Evolutionary conservation across 345 rosid species (phyloP).

Genomic region (Cardiospermum halicacabum): DNA sequence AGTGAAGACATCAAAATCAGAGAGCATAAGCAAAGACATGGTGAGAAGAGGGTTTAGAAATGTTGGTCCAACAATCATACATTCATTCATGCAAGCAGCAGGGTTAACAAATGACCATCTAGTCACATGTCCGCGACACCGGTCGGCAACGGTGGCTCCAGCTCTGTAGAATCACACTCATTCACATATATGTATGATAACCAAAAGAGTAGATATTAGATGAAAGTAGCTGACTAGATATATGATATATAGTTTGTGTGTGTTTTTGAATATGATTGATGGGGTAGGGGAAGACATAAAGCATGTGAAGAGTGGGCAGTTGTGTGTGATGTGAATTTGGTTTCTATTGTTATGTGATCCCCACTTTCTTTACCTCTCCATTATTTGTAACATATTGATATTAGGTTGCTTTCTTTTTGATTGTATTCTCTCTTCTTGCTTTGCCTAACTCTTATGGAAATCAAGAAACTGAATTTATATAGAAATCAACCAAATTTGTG

Average conservation of each 20-base stretch:
- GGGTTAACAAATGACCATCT: slow-evolving; percentile 61
- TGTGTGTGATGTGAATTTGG: slow-evolving; percentile 2
- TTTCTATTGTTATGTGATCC: slow-evolving; percentile 3
- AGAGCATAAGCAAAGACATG: slow-evolving; percentile 67
- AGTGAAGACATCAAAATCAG: slow-evolving; percentile 64
- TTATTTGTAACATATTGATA: slow-evolving; percentile 5
- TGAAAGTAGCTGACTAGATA: background rate
- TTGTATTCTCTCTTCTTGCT: background rate
- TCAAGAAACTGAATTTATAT: too few relatives aligned
- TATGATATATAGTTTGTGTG: background rate
- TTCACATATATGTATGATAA: background rate
- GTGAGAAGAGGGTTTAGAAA: slow-evolving; percentile 53
- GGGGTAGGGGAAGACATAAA: slow-evolving; percentile 1
- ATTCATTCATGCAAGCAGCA: slow-evolving; percentile 68
- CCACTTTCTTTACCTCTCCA: background rate
- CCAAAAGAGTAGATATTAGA: background rate
- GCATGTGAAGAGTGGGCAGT: slow-evolving; percentile 6
- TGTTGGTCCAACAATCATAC: slow-evolving; percentile 62
- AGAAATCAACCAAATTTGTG: too few relatives aligned
- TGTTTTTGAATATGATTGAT: background rate
- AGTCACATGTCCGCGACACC: slow-evolving; percentile 59
- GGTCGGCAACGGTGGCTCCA: slow-evolving; percentile 1
- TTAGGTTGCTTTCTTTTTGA: background rate
- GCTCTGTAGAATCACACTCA: slow-evolving; percentile 15
- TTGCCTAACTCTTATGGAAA: too few relatives aligned